These are phyloP conservation scores for Podaxis sp. DNA, from an alignment of 768 basidiomycete genomes.

Conservation along the genomic window DNA sequence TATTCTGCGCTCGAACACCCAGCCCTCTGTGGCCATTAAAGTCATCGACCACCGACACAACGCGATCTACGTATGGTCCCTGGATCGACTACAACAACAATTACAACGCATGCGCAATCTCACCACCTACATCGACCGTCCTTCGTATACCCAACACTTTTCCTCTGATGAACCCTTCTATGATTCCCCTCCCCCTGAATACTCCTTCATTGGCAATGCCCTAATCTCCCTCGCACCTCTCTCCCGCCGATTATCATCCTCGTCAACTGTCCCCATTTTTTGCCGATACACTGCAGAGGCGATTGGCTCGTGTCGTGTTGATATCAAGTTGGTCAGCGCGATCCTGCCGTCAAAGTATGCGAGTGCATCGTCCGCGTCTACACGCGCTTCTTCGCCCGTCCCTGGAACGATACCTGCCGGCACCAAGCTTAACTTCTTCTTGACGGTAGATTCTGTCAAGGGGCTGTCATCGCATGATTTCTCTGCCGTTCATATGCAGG, in stretches of 20 bases:
- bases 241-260: slow-evolving; percentile 70
- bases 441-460: slow-evolving; percentile 85
- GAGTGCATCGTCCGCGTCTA: slow-evolving; percentile 63
- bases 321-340: slow-evolving; percentile 78
- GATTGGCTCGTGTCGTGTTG: slow-evolving; percentile 90
- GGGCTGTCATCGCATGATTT: slow-evolving; percentile 92
- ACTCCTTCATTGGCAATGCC: slow-evolving; percentile 91
- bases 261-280: slow-evolving; percentile 83
- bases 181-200: slow-evolving; percentile 82
- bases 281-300: slow-evolving; percentile 94
- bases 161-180: slow-evolving; percentile 93
- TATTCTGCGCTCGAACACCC: slow-evolving; percentile 65
- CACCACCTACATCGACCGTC: slow-evolving; percentile 86
- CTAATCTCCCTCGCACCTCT: slow-evolving; percentile 81
- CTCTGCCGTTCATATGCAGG: slow-evolving; percentile 80
- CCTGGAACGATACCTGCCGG: slow-evolving; percentile 69
- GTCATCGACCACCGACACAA: slow-evolving; percentile 86
- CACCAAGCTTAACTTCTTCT: slow-evolving; percentile 79
- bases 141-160: slow-evolving; percentile 93
- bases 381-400: slow-evolving; percentile 73
- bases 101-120: slow-evolving; percentile 92
- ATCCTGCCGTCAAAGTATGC: slow-evolving; percentile 58
- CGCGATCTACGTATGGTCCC: slow-evolving; percentile 89
- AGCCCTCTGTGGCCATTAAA: slow-evolving; percentile 87
- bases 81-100: slow-evolving; percentile 85